Conservation (phyloP, 345 rosid genomes). For the Cardamine chenopodiifolia region DNA sequence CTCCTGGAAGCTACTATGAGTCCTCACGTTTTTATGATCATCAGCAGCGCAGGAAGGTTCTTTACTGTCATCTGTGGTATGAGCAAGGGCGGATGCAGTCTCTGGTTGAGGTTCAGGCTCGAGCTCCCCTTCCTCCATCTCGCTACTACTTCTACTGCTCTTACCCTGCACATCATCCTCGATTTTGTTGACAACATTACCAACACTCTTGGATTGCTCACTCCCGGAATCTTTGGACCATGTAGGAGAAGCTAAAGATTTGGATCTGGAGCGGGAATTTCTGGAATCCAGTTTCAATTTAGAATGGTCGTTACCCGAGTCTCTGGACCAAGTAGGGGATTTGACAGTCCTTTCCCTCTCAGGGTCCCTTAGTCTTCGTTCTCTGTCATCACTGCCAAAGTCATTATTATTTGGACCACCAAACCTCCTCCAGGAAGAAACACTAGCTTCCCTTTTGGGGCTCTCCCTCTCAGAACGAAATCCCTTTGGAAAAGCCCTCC, state of each 20-base stretch:
- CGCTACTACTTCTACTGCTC: conserved; percentile 65
- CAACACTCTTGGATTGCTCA: conserved; percentile 62
- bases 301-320: conserved; percentile 48
- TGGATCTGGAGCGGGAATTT: conserved; percentile 54
- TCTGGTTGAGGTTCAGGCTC: conserved; percentile 62
- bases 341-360: conserved; percentile 53
- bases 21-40: conserved; percentile 32
- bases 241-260: conserved; percentile 61
- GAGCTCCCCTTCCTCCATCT: conserved; percentile 99
- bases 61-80: conserved; percentile 26
- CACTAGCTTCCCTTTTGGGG: conserved; percentile 68
- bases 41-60: conserved; percentile 1
- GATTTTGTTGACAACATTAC: conserved; percentile 51
- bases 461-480: conserved; percentile 87
- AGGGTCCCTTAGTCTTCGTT: conserved; percentile 44
- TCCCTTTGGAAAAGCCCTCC: conserved; percentile 84
- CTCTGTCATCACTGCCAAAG: conserved; percentile 34
- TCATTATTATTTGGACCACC: conserved; percentile 51
- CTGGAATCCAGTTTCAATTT: conserved; percentile 48
- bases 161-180: conserved; percentile 46
- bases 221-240: conserved; percentile 93
- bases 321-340: conserved; percentile 63
- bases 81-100: conserved; percentile 9
- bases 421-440: conserved; percentile 80
- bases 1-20: conserved; percentile 17